Base-by-base conservation (phyloP, 164 flowering plant species). In the Stephania cephalantha region DNA sequence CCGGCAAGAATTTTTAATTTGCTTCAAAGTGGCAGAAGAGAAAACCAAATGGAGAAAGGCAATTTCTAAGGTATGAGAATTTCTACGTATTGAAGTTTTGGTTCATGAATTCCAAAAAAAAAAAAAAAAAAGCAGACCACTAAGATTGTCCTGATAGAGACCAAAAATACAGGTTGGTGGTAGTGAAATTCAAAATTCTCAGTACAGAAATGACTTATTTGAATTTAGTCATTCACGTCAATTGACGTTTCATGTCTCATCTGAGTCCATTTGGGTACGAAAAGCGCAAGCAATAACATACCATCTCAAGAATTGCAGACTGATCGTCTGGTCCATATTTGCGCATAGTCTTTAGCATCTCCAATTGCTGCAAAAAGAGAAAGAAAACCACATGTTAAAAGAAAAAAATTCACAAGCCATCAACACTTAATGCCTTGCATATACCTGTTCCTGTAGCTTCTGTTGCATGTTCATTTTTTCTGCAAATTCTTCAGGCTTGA, bases 311-410 rank as follows among this genome's bases (percentile, higher is more conserved):
- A 75, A 92, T 89, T 48, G 84, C 85, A 73, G 93, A 89, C 77
- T 94, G 98, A 69, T 94, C 96, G 79, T 90, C 90, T 69, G 85
- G 68, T 79, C 83, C 84, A 83, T 83, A 90, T 75, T 85, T 88
- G 50, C 98, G 93, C 93, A 94, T 94, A 78, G 84, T 79, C 80
- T 81, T 86, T 58, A 94, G 82, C 98, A 94, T 94, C 88, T 91
- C 96, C 78, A 91, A 80, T 88, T 94, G 97, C 97, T 94, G 90
- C 75, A 85, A 69, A 44, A 79, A 55, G 20, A 25, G 11, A 29
- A 6, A 1, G 30, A n/a, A 35, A 25, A 7, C 13, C 70, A 9
- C 18, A 3, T 61, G 45, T 46, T 13, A 10, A 9, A 3, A 15
- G 9, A 35, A 29, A 35, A 72, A 30, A 17, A 70, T 50, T 7